phyloP scores from a whole-genome alignment of 1,139 yeast species.

The Scheffersomyces parashehatae region DNA sequence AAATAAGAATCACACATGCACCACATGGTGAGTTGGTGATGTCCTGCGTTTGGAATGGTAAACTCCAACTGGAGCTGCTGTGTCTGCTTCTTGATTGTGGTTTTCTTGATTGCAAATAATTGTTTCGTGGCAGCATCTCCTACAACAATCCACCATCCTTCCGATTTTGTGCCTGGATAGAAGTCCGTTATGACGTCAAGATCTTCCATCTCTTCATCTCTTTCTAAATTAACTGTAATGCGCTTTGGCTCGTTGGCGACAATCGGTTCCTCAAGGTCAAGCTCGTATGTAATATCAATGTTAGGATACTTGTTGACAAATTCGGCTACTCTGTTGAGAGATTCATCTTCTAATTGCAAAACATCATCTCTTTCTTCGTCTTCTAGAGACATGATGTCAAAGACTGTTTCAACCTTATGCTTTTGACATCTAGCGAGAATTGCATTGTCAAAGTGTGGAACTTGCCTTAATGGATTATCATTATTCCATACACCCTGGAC shows the following conservation, averaged over 20 bases:
- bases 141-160: constrained; percentile 85
- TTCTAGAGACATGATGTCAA: constrained; percentile 84
- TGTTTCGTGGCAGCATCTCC: constrained; percentile 66
- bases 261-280: constrained; percentile 40
- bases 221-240: constrained; percentile 55
- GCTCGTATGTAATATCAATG: constrained; percentile 64
- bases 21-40: constrained; percentile 68
- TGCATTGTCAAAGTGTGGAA: constrained; percentile 65
- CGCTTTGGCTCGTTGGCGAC: constrained; percentile 46
- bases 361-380: constrained; percentile 71
- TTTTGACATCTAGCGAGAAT: constrained; percentile 60
- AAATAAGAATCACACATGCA: constrained; percentile 87
- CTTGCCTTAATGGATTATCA: constrained; percentile 77
- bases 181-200: constrained; percentile 55
- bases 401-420: constrained; percentile 65
- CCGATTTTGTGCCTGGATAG: constrained; percentile 63
- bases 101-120: constrained; percentile 73
- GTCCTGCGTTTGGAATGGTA: constrained; percentile 61
- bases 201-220: constrained; percentile 80
- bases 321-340: constrained; percentile 67
- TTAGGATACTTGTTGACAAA: constrained; percentile 92
- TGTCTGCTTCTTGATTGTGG: constrained; percentile 52
- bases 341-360: constrained; percentile 53
- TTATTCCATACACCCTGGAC: constrained; percentile 82
- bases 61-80: constrained; percentile 59